Conservation (phyloP, 2,329 filamentous ascomycete genomes). For the Cordyceps pruinosa region DNA sequence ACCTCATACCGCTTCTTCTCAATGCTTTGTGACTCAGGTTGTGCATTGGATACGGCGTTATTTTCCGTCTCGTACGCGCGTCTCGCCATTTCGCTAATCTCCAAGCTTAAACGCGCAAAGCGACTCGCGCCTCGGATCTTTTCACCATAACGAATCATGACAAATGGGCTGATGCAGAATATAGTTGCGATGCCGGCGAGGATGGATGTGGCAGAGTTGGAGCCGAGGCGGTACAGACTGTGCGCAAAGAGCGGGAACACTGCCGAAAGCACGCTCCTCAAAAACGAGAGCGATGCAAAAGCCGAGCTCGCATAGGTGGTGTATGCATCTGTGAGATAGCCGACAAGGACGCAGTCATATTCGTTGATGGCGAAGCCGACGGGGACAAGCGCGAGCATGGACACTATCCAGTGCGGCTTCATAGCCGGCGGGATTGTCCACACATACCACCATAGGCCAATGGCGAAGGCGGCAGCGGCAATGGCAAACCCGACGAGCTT, state of each 20-base stretch:
- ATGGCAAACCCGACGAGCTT: constrained; percentile 41
- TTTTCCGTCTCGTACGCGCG: not conserved
- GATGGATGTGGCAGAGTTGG: constrained; percentile 1
- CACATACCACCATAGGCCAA: constrained; percentile 38
- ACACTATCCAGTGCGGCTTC: constrained; percentile 31
- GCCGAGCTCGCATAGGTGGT: constrained; percentile 1
- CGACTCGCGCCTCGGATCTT: constrained; percentile 1
- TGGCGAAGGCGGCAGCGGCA: constrained; percentile 35
- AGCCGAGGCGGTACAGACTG: not conserved
- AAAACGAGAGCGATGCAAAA: constrained; percentile 4
- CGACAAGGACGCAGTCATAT: constrained; percentile 20
- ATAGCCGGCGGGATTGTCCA: constrained; percentile 38
- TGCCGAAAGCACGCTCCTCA: not conserved
- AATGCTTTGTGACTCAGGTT: not conserved
- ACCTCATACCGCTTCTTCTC: not conserved
- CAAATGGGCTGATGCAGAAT: not conserved
- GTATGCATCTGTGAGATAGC: not conserved
- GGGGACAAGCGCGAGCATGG: constrained; percentile 32
- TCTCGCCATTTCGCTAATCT: not conserved
- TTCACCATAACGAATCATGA: not conserved
- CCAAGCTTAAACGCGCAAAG: not conserved
- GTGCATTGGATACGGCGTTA: not conserved
- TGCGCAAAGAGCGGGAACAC: constrained; percentile 2
- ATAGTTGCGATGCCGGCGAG: constrained; percentile 1
- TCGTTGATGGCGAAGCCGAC: constrained; percentile 43